A percentile compares a stretch with the other conserved stretches of the same genome.
phyloP scores from a whole-genome alignment of 345 rosid species.

The Brassica rapa region DNA sequence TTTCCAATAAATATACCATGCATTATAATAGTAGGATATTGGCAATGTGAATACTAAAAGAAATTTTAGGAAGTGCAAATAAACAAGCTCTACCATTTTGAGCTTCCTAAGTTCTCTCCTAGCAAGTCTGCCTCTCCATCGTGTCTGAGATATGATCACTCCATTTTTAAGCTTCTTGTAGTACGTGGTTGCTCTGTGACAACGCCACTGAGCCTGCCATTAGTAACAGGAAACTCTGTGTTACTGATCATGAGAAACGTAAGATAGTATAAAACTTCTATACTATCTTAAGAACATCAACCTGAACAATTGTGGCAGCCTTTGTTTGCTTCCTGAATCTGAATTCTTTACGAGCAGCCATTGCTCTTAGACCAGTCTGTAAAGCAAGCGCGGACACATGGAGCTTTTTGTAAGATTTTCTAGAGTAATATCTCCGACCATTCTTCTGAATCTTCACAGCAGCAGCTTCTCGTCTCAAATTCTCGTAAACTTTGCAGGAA shows the following conservation, averaged over 20 bases:
- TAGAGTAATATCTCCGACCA: constrained; percentile 49
- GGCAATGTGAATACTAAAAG: not conserved
- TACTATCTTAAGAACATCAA: constrained; percentile 10
- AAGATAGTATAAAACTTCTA: not conserved
- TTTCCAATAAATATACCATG: not conserved
- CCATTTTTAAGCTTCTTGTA: constrained; percentile 70
- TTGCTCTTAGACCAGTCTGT: constrained; percentile 72
- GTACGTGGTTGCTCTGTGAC: constrained; percentile 54
- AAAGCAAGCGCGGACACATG: constrained; percentile 53
- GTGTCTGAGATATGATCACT: constrained; percentile 59
- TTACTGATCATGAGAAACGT: not conserved
- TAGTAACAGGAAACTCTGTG: not conserved
- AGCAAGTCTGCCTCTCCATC: constrained; percentile 82
- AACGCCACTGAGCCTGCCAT: constrained; percentile 70
- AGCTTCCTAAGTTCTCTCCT: constrained; percentile 70
- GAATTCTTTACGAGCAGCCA: constrained; percentile 68
- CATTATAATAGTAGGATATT: not conserved
- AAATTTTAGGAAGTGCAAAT: not conserved
- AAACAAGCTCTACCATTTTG: constrained; percentile 56
- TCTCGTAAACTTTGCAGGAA: constrained; percentile 54
- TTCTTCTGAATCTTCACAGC: constrained; percentile 78
- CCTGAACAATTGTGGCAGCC: constrained; percentile 74
- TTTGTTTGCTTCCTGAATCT: constrained; percentile 64
- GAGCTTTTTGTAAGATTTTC: constrained; percentile 56
- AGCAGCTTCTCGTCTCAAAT: constrained; percentile 59